Conservation (phyloP, 345 rosid species). For the Excoecaria cochinchinensis region DNA sequence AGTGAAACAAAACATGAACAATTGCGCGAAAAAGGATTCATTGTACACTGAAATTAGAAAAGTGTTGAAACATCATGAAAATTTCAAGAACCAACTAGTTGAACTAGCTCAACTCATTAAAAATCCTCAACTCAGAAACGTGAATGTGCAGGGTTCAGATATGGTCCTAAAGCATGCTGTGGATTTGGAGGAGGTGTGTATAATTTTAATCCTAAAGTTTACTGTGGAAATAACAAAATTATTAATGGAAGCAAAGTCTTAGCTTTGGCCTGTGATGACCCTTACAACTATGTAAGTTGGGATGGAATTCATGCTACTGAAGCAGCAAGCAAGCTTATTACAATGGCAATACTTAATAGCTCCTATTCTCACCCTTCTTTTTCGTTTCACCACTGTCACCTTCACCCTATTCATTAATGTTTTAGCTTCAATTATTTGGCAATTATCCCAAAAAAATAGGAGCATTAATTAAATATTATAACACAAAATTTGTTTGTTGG, state of each 20-base stretch:
- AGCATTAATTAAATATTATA: neutral
- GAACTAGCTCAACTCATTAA: too few relatives aligned
- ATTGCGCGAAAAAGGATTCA: too few relatives aligned
- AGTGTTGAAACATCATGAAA: too few relatives aligned
- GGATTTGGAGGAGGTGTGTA: slow-evolving; percentile 60
- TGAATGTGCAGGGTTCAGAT: slow-evolving; percentile 55
- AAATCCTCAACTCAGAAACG: too few relatives aligned
- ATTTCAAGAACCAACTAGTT: too few relatives aligned
- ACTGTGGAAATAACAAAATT: slow-evolving; percentile 58
- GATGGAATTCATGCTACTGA: slow-evolving; percentile 81
- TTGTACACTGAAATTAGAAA: too few relatives aligned
- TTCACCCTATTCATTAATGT: slow-evolving; percentile 39
- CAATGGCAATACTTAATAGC: slow-evolving; percentile 35
- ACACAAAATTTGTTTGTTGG: neutral
- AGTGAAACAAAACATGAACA: too few relatives aligned
- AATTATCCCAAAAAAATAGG: too few relatives aligned
- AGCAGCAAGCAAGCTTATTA: slow-evolving; percentile 57
- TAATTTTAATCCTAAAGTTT: slow-evolving; percentile 47
- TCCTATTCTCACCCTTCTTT: slow-evolving; percentile 64
- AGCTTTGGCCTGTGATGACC: slow-evolving; percentile 53
- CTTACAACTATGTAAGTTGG: slow-evolving; percentile 67
- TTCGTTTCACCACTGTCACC: slow-evolving; percentile 40
- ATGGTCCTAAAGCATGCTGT: slow-evolving; percentile 72
- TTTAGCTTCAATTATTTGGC: too few relatives aligned
- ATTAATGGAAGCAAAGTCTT: slow-evolving; percentile 25